Percentiles rank a stretch among this genome's conserved stretches.
Evolutionary conservation across 2,329 filamentous ascomycete genomes (phyloP).

Genomic region (Daldinia sp.): DNA sequence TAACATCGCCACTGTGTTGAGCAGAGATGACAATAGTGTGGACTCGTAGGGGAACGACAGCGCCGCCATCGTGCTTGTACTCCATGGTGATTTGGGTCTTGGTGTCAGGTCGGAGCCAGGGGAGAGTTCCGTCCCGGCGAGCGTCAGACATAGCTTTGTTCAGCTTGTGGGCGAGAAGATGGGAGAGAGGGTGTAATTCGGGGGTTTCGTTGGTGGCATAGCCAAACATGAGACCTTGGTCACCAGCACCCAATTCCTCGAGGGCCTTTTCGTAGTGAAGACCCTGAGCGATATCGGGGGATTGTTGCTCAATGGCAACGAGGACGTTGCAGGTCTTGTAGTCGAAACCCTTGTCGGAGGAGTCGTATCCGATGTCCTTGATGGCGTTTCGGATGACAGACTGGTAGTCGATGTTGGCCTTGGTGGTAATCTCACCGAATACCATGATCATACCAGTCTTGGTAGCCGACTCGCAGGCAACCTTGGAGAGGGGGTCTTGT

Average conservation of each 20-base stretch:
- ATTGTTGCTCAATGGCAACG: constrained; percentile 99
- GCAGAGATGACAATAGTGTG: constrained; percentile 98
- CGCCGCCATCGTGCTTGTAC: constrained; percentile 96
- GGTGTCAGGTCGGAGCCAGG: constrained; percentile 98
- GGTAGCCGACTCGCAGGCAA: constrained; percentile 98
- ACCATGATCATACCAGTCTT: constrained; percentile 99
- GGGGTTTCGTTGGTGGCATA: constrained; percentile 99
- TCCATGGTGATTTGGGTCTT: constrained; percentile 99
- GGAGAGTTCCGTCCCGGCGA: constrained; percentile 85
- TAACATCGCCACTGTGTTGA: constrained; percentile 90
- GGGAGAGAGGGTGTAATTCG: constrained; percentile 93
- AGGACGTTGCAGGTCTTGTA: constrained; percentile 99
- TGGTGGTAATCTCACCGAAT: constrained; percentile 98
- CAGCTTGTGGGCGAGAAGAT: constrained; percentile 95
- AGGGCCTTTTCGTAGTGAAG: constrained; percentile 98
- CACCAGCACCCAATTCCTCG: constrained; percentile 97
- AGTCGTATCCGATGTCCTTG: constrained; percentile 99
- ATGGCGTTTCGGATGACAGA: constrained; percentile 94
- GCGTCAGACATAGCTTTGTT: constrained; percentile 94
- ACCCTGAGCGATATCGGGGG: constrained; percentile 98
- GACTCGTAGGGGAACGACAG: constrained; percentile 90
- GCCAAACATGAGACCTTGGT: constrained; percentile 99
- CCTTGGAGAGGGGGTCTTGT: constrained; percentile 97
- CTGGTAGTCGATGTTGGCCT: constrained; percentile 96
- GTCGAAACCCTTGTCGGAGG: constrained; percentile 97